phyloP scores from a whole-genome alignment of 2,329 filamentous ascomycete species.

The Fusarium sp. region DNA sequence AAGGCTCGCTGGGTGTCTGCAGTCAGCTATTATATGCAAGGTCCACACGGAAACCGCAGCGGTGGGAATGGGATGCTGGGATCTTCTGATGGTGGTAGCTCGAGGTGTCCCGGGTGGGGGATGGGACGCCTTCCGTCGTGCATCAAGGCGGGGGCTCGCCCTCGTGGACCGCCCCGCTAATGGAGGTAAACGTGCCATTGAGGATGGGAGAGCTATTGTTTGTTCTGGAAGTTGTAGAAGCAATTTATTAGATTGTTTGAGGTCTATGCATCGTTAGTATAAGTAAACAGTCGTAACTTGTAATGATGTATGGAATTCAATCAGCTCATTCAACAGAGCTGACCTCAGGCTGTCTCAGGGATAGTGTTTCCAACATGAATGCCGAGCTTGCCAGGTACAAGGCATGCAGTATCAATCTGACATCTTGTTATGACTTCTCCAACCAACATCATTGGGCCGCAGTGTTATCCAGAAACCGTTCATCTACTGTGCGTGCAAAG shows the following conservation, averaged over 20 bases:
- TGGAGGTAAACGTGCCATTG: slow-evolving; percentile 3
- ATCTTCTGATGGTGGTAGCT: slow-evolving; percentile 18
- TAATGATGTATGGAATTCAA: not conserved
- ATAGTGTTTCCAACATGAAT: not conserved
- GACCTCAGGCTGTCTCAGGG: not conserved
- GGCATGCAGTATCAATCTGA: not conserved
- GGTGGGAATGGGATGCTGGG: slow-evolving; percentile 15
- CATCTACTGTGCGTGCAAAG: not conserved
- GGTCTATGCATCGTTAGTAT: not conserved
- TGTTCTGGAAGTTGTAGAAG: slow-evolving; percentile 1
- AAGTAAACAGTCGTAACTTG: not conserved
- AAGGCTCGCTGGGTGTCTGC: not conserved
- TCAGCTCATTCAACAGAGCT: not conserved
- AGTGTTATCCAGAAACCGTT: not conserved
- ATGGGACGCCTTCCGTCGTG: not conserved
- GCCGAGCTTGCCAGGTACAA: not conserved
- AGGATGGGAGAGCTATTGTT: not conserved
- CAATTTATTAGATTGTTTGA: not conserved
- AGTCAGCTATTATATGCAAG: slow-evolving; percentile 9
- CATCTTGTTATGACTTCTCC: not conserved
- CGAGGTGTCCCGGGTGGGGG: slow-evolving; percentile 21
- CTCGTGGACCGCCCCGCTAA: slow-evolving; percentile 2
- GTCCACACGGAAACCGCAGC: not conserved
- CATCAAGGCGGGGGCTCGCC: slow-evolving; percentile 1
- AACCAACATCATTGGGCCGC: not conserved